Evolutionary conservation across 1,284 basidiomycete genomes (phyloP).

Genomic region (Phellinidium pouzarii): DNA sequence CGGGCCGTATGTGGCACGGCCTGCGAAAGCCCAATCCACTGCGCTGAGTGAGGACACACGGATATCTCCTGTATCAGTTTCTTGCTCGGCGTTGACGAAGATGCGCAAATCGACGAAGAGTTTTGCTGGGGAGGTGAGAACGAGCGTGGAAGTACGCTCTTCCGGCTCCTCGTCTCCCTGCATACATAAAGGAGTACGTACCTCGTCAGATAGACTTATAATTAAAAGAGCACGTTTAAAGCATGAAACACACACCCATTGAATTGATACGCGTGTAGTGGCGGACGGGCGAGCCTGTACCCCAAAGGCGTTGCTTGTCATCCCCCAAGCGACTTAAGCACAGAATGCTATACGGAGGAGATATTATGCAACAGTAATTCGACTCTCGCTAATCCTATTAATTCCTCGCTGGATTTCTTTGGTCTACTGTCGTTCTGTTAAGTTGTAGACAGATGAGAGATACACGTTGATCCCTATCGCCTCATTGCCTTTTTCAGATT

Average conservation of each 20-base stretch:
- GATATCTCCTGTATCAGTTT: neutral
- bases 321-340: neutral
- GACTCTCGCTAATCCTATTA: no score
- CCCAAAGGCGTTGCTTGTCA: neutral
- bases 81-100: neutral
- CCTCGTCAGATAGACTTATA: neutral
- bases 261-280: slow-evolving; percentile 12
- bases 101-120: slow-evolving; percentile 13
- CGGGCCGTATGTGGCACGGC: neutral
- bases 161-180: slow-evolving; percentile 6
- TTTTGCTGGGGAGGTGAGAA: slow-evolving; percentile 10
- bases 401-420: no score
- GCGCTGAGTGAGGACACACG: neutral
- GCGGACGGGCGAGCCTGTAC: neutral
- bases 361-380: no score
- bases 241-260: slow-evolving; percentile 8
- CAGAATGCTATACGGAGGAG: no score
- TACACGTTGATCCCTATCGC: no score
- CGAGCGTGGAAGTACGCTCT: slow-evolving; percentile 12
- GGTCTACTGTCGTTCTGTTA: no score
- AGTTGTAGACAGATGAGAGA: no score
- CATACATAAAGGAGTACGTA: neutral
- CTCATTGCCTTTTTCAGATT: no score
- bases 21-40: slow-evolving; percentile 15
- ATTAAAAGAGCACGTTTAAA: neutral